phyloP scores from a whole-genome alignment of 768 basidiomycete genomes.

The Leccinum rimulosum region DNA sequence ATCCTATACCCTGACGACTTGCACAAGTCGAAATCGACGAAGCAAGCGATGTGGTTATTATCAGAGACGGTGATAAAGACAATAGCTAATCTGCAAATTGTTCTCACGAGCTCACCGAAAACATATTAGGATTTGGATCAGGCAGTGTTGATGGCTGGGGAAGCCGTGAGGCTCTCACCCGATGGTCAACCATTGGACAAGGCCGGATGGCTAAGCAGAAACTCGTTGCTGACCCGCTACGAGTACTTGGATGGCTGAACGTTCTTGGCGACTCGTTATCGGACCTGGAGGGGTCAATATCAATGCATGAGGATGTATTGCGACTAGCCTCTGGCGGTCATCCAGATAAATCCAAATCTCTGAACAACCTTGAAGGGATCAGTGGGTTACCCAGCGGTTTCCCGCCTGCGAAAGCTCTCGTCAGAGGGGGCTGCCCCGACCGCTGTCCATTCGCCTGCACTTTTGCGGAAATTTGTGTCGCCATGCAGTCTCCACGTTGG shows the following conservation, averaged over 20 bases:
- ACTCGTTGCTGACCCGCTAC: not conserved
- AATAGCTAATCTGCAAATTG: not conserved
- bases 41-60: not conserved
- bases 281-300: not conserved
- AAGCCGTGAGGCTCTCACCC: not conserved
- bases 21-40: not conserved
- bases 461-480: too few relatives aligned
- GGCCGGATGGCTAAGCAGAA: not conserved
- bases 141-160: not conserved
- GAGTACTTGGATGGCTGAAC: not conserved
- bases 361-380: not conserved
- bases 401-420: too few relatives aligned
- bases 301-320: not conserved
- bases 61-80: not conserved
- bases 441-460: too few relatives aligned
- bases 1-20: not conserved
- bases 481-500: too few relatives aligned
- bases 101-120: not conserved
- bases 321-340: not conserved
- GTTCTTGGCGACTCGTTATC: not conserved
- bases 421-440: not conserved
- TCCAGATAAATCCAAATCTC: not conserved
- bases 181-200: not conserved
- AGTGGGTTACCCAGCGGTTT: too few relatives aligned
- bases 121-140: not conserved